These are phyloP conservation scores for Gaeumannomyces sp. DNA, from an alignment of 2,329 filamentous ascomycete species.

Conservation along the genomic window DNA sequence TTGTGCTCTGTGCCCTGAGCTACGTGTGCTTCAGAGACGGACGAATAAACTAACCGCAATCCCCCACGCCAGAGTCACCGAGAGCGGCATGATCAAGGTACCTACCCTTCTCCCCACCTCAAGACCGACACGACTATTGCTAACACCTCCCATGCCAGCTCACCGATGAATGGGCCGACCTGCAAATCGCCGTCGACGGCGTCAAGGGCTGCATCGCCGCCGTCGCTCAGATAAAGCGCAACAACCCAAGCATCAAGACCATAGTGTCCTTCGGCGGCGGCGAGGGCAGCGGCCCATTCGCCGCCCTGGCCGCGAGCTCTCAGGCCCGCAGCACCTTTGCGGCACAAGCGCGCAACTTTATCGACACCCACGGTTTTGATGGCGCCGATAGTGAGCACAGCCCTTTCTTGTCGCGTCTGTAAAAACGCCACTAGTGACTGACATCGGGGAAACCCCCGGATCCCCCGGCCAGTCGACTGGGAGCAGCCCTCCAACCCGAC, in stretches of 20 bases:
- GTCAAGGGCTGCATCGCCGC: conserved; percentile 54
- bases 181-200: conserved; percentile 53
- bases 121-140: neutral
- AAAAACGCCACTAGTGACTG: too few relatives aligned
- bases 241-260: conserved; percentile 49
- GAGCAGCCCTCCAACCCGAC: conserved; percentile 52
- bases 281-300: conserved; percentile 55
- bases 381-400: conserved; percentile 54
- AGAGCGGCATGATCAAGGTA: conserved; percentile 35
- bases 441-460: neutral
- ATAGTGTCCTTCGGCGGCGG: conserved; percentile 62
- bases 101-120: conserved; percentile 8
- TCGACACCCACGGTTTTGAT: conserved; percentile 52
- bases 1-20: too few relatives aligned
- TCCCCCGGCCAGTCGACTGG: conserved; percentile 52
- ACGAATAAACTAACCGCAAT: neutral
- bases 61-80: conserved; percentile 24
- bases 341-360: conserved; percentile 43
- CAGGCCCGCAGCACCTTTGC: conserved; percentile 47
- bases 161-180: conserved; percentile 59
- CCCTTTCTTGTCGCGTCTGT: too few relatives aligned
- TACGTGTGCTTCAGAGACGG: neutral
- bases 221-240: conserved; percentile 50
- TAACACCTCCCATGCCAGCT: conserved; percentile 17
- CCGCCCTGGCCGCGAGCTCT: conserved; percentile 44